Evolutionary conservation across 1,284 basidiomycete genomes (phyloP), one percentile per base, ranked within the genome.

Genomic region (Trichosporon asahii): DNA sequence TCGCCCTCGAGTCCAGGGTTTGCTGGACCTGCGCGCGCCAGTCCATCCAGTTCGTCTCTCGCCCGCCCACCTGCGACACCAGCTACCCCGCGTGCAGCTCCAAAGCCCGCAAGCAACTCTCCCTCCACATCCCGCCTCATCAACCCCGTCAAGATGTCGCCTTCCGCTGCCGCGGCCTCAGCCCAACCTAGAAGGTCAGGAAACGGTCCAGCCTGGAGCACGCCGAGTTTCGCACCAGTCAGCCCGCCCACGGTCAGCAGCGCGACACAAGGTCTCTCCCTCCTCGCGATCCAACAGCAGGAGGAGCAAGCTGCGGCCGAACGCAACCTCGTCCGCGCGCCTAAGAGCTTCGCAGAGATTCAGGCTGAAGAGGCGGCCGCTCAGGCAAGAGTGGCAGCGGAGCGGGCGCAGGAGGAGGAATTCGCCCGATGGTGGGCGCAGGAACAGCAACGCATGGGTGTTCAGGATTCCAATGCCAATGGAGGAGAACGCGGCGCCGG

Each of bases 361-460:
- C 93, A 95, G 80, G 88, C 89, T 70, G 92, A 95, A 80, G 94
- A 95, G 80, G 69, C 70, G 23, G 70, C 72, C 1, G 73, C 72
- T 0, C 40, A 44, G 8, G 40, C 40, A 4, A 44, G 18, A 44
- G 6, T 3, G 18, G 75, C 79, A 46, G 70, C 73, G 15, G 88
- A 85, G 2, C 85, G 86, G 44, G 88, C 86, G 71, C 86, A 85
- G 40, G 93, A 94, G 81, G 88, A 85, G 1, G 91, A 92, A 69
- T 95, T 95, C 78, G 81, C 94, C 80, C 86, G 85, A 73, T 95
- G 93, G 93, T 95, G 93, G 93, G 85, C 88, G 1, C 89, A 87
- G 5, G 93, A 95, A 79, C 91, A 94, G 82, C 89, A 88, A 71
- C 85, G 90, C 4, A 23, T 60, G 4, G 29, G 21, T 18, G 46